Conservation (phyloP, 345 rosid species). For the Ricinus communis region DNA sequence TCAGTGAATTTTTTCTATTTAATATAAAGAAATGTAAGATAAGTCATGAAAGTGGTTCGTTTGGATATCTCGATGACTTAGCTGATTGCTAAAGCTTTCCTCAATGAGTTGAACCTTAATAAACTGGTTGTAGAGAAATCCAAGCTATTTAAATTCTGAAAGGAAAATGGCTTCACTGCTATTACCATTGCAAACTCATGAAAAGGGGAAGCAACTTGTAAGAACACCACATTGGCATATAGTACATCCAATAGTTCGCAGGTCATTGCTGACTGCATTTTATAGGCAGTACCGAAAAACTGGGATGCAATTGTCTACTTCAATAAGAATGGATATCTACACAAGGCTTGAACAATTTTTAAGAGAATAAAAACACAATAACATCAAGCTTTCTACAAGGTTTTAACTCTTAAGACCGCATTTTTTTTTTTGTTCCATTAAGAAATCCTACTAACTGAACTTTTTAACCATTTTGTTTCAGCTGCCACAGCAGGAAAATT, state of each 20-base stretch:
- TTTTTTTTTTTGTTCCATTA: neutral
- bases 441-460: neutral
- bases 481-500: slow-evolving; percentile 98
- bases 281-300: too few species aligned
- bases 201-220: neutral
- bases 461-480: slow-evolving; percentile 30
- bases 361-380: too few species aligned
- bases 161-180: neutral
- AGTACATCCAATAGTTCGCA: neutral
- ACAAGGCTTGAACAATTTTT: too few species aligned
- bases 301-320: too few species aligned
- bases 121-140: too few species aligned
- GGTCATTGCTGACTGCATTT: neutral
- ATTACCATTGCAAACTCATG: neutral
- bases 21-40: neutral
- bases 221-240: neutral
- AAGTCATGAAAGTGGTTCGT: neutral
- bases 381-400: too few species aligned
- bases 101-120: too few species aligned
- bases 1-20: neutral
- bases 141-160: neutral
- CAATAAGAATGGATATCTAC: too few species aligned
- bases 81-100: neutral
- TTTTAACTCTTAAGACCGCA: too few species aligned
- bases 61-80: neutral